Evolutionary conservation across 352 stramenopile genomes (phyloP).

Genomic region (Globisporangium parvum): DNA sequence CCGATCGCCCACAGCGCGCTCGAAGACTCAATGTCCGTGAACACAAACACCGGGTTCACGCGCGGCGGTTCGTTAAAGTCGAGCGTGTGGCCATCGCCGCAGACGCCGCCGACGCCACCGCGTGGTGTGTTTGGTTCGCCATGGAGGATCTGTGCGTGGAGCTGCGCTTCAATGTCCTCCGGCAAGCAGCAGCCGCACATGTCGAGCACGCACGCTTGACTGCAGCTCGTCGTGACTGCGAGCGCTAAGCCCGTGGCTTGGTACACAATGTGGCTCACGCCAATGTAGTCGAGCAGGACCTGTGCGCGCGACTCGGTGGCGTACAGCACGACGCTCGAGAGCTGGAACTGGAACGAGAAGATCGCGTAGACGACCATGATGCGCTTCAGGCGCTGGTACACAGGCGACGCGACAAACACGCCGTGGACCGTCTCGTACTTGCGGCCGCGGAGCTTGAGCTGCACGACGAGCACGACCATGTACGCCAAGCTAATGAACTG

Average conservation of each 20-base stretch:
- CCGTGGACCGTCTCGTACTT: slow-evolving; percentile 53
- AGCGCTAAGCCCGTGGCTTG: slow-evolving; percentile 30
- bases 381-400: slow-evolving; percentile 49
- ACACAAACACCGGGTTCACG: slow-evolving; percentile 57
- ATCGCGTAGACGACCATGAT: slow-evolving; percentile 59
- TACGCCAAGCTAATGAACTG: slow-evolving; percentile 44
- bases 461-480: slow-evolving; percentile 29
- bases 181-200: slow-evolving; percentile 31
- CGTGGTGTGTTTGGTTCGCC: slow-evolving; percentile 2
- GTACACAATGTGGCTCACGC: slow-evolving; percentile 35
- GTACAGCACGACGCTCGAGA: slow-evolving; percentile 41
- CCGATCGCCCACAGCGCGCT: slow-evolving; percentile 35
- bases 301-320: slow-evolving; percentile 3
- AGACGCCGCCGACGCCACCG: slow-evolving; percentile 4
- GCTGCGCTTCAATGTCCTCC: slow-evolving; percentile 29
- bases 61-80: slow-evolving; percentile 17
- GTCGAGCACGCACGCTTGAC: slow-evolving; percentile 36
- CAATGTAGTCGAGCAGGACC: slow-evolving; percentile 25
- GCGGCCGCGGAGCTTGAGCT: slow-evolving; percentile 35
- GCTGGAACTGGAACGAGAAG: slow-evolving; percentile 45
- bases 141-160: slow-evolving; percentile 9
- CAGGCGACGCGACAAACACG: slow-evolving; percentile 38
- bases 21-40: slow-evolving; percentile 63
- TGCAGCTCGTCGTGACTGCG: slow-evolving; percentile 38
- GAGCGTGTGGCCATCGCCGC: slow-evolving; percentile 5